Conservation (phyloP, 2,329 filamentous ascomycete genomes). For the Sporothrix pallida region DNA sequence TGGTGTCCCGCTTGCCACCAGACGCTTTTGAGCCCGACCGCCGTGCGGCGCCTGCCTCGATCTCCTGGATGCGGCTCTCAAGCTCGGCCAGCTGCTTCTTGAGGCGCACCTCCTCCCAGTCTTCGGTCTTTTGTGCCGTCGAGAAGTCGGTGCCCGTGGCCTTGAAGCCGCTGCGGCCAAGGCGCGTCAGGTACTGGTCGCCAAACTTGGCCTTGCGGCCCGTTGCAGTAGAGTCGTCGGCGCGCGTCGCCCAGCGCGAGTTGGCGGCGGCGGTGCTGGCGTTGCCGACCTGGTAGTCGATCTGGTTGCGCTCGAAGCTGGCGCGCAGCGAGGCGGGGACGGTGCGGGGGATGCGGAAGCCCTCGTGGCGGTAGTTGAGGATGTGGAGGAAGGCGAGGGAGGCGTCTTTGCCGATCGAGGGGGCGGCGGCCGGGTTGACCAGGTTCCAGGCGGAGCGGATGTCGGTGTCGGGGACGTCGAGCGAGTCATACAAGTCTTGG, state of each 20-base stretch:
- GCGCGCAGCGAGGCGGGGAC: constrained; percentile 90
- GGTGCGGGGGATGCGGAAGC: constrained; percentile 88
- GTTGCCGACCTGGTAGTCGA: constrained; percentile 92
- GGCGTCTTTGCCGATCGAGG: constrained; percentile 91
- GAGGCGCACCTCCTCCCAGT: constrained; percentile 96
- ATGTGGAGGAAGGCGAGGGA: constrained; percentile 95
- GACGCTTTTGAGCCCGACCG: constrained; percentile 43
- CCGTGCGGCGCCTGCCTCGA: constrained; percentile 73
- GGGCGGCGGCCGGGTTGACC: constrained; percentile 84
- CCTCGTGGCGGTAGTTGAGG: constrained; percentile 93
- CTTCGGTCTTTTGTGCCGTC: constrained; percentile 76
- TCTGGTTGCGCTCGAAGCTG: constrained; percentile 93
- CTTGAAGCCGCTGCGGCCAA: constrained; percentile 83
- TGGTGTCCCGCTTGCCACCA: constrained; percentile 72
- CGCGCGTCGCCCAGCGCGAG: constrained; percentile 78
- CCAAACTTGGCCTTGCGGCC: constrained; percentile 97
- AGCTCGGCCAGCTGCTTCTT: constrained; percentile 91
- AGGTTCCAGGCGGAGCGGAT: constrained; percentile 95
- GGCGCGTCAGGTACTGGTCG: constrained; percentile 89
- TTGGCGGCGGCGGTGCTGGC: constrained; percentile 60
- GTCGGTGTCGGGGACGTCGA: constrained; percentile 76
- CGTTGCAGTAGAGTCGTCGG: constrained; percentile 79
- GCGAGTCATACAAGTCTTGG: constrained; percentile 81
- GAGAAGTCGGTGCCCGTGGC: constrained; percentile 89
- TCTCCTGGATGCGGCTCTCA: constrained; percentile 82